Base-by-base conservation (phyloP, 2,329 filamentous ascomycete genomes). In the Nemania sp. region DNA sequence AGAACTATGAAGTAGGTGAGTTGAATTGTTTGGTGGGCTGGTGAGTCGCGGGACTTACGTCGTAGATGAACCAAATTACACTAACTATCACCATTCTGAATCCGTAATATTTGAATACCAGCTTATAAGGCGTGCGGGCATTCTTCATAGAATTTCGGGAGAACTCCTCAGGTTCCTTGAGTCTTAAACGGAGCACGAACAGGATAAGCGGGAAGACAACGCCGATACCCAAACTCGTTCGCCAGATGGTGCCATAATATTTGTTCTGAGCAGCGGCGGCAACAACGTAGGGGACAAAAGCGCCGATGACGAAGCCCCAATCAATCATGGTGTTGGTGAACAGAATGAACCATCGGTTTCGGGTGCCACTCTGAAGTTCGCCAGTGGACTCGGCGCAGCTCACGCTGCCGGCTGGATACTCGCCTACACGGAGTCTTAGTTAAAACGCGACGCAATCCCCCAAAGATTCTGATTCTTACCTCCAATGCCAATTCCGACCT, bases 291-390 rank as follows among this genome's bases (percentile, higher is more conserved):
- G 91, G 89, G 1, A 94, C 84, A 57, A 96, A 83, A 0, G 89
- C 86, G 7, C 90, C 86, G 50, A 93, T 77, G 1, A 95, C 88
- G 61, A 95, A 96, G 1, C 90, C 91, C 66, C 73, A 82, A 67
- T 95, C 90, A 56, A 96, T 95, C 77, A 91, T 89, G 20, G 88
- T 84, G 71, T 95, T 95, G 41, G 90, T 96, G 71, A 94, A 95
- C 60, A 96, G 78, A 64, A 93, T 90, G 68, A 92, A 97, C 90
- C 91, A 96, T 33, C 88, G 80, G 68, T 97, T 93, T n/a, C 92
- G 80, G 14, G 88, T 87, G 9, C 92, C 92, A 14, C 74, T 71
- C 70, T 91, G 90, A 54, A 97, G 77, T 68, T 95, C 90, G 19
- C 90, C 89, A 0, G 88, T 92, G 4, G 87, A 88, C 72, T 97